A percentile compares a stretch with the other conserved stretches of the same genome.
Evolutionary conservation across 2,329 filamentous ascomycete species (phyloP).

Genomic region (Colletotrichum truncatum): DNA sequence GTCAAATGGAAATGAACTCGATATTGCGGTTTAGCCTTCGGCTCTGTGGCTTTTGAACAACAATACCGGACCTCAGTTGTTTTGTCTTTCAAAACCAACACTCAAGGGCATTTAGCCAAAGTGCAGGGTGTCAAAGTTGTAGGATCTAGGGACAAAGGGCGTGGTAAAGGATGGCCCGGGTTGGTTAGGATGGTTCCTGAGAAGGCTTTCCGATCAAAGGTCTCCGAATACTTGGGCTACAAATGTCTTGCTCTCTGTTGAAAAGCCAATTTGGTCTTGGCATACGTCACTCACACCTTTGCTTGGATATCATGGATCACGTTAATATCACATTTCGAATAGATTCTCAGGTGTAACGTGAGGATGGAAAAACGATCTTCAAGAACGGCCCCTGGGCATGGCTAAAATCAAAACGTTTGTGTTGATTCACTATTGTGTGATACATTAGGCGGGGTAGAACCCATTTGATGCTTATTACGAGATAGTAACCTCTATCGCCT

Average conservation of each 20-base stretch:
- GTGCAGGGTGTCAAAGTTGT: no score
- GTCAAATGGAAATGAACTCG: no score
- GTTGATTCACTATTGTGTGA: no score
- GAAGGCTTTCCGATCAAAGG: neutral
- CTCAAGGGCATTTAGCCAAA: no score
- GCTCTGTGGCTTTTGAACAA: no score
- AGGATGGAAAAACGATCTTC: neutral
- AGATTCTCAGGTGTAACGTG: neutral
- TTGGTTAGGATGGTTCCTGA: neutral
- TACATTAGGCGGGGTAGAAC: neutral
- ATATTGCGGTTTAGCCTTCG: no score
- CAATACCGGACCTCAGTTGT: no score
- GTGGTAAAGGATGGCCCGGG: neutral
- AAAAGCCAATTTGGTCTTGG: neutral
- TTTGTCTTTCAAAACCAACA: no score
- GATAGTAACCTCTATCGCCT: slow-evolving; percentile 20
- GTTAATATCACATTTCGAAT: neutral
- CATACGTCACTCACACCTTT: neutral
- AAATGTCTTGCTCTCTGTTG: neutral
- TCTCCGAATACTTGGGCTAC: neutral
- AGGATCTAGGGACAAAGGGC: neutral
- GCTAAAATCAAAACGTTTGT: no score
- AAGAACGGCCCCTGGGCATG: neutral
- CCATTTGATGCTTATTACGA: neutral
- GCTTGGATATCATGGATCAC: neutral